A percentile compares a stretch with the other conserved stretches of the same genome.
phyloP scores from a whole-genome alignment of 148 eudicot species.

The Suaeda aralocaspica region DNA sequence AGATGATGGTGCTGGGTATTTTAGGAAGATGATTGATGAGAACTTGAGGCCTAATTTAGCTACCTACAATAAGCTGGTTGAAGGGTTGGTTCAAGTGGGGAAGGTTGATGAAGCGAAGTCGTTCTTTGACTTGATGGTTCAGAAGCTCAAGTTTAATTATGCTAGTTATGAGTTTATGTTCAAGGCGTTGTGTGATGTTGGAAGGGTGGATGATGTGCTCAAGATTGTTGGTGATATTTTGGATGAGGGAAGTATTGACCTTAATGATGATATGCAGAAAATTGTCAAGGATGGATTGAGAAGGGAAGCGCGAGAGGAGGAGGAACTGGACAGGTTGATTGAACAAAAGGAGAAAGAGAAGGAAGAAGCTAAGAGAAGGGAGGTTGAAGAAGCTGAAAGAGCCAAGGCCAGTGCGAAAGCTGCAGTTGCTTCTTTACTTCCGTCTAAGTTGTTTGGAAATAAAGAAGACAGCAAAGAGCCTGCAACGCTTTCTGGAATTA shows the following conservation, averaged over 20 bases:
- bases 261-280: constrained; percentile 68
- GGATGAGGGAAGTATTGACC: constrained; percentile 72
- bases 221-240: constrained; percentile 53
- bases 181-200: constrained; percentile 65
- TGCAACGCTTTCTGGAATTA: constrained; percentile 14
- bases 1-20: constrained; percentile 81
- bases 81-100: constrained; percentile 74
- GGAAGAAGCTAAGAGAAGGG: constrained; percentile 71
- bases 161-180: constrained; percentile 74
- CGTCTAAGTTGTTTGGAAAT: constrained; percentile 64
- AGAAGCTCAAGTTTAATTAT: constrained; percentile 80
- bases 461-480: constrained; percentile 40
- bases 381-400: constrained; percentile 70
- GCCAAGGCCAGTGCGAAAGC: constrained; percentile 73
- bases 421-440: constrained; percentile 70
- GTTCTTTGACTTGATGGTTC: constrained; percentile 80
- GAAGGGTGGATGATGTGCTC: constrained; percentile 71
- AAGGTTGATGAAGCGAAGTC: constrained; percentile 84
- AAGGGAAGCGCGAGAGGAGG: constrained; percentile 69
- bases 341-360: constrained; percentile 72
- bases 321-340: constrained; percentile 64
- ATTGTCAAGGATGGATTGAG: constrained; percentile 65
- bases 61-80: constrained; percentile 64
- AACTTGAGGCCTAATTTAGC: constrained; percentile 74
- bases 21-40: constrained; percentile 64